phyloP scores from a whole-genome alignment of 2,329 filamentous ascomycete genomes.

The Neodidymelliopsis sp. region DNA sequence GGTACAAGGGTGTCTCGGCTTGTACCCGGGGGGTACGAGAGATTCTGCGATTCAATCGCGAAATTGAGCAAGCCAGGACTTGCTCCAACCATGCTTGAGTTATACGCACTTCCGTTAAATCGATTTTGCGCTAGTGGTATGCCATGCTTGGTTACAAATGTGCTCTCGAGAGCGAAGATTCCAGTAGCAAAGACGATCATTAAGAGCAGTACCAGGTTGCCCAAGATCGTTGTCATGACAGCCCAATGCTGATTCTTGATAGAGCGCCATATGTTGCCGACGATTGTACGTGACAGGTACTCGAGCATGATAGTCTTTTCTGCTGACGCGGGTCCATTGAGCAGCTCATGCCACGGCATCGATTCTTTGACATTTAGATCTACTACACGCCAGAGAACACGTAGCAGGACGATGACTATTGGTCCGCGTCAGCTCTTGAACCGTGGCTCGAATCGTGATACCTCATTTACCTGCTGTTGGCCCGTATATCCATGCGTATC shows the following conservation, averaged over 20 bases:
- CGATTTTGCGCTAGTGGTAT: not conserved
- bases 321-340: not conserved
- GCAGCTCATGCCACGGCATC: slow-evolving; percentile 4
- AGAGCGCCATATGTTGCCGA: slow-evolving; percentile 1
- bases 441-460: too few species aligned
- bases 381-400: slow-evolving; percentile 1
- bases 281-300: not conserved
- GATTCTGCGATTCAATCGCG: slow-evolving; percentile 1
- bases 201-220: not conserved
- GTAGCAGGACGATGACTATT: slow-evolving; percentile 1
- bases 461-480: not conserved
- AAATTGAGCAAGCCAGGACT: not conserved
- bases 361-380: slow-evolving; percentile 3
- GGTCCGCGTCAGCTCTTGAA: not conserved
- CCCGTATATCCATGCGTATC: slow-evolving; percentile 4
- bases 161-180: slow-evolving; percentile 1
- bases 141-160: not conserved
- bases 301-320: slow-evolving; percentile 2
- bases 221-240: not conserved
- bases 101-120: slow-evolving; percentile 1
- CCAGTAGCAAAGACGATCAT: slow-evolving; percentile 4
- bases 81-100: not conserved
- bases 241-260: slow-evolving; percentile 1
- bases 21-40: not conserved
- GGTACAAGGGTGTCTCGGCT: not conserved